phyloP scores from a whole-genome alignment of 1,139 yeast genomes.

The Meyerozyma carpophila region DNA sequence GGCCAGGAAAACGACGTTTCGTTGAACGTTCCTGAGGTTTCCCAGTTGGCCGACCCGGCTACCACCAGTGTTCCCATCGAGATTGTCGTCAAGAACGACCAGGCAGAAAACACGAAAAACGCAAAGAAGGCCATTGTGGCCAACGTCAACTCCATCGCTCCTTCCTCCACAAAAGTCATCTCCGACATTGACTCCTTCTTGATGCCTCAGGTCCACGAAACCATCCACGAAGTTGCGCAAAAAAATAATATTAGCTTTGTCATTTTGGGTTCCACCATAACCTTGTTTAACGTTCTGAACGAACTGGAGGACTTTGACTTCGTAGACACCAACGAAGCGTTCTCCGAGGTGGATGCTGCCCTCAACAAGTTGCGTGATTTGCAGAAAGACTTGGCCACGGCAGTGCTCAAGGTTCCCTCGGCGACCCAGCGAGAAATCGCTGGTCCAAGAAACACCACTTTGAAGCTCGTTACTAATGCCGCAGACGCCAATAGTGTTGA shows the following conservation, averaged over 20 bases:
- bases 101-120: constrained; percentile 28
- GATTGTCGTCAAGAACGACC: constrained; percentile 29
- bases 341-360: constrained; percentile 44
- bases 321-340: constrained; percentile 27
- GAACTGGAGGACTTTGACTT: constrained; percentile 26
- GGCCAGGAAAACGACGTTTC: constrained; percentile 44
- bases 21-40: constrained; percentile 47
- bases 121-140: constrained; percentile 66
- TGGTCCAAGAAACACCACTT: constrained; percentile 56
- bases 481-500: constrained; percentile 36
- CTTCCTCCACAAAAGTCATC: constrained; percentile 54
- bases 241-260: constrained; percentile 51
- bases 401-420: constrained; percentile 46
- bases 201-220: constrained; percentile 44
- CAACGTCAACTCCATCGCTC: constrained; percentile 67
- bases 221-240: constrained; percentile 41
- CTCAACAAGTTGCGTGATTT: constrained; percentile 55
- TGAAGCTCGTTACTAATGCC: constrained; percentile 41
- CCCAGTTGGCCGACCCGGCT: constrained; percentile 15
- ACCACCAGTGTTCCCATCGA: constrained; percentile 35
- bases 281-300: constrained; percentile 29
- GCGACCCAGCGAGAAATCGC: constrained; percentile 53
- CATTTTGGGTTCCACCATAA: constrained; percentile 41
- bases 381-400: constrained; percentile 50
- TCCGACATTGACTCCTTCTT: constrained; percentile 70